phyloP scores from a whole-genome alignment of 495 filamentous ascomycete genomes.

The Cudoniella acicularis region DNA sequence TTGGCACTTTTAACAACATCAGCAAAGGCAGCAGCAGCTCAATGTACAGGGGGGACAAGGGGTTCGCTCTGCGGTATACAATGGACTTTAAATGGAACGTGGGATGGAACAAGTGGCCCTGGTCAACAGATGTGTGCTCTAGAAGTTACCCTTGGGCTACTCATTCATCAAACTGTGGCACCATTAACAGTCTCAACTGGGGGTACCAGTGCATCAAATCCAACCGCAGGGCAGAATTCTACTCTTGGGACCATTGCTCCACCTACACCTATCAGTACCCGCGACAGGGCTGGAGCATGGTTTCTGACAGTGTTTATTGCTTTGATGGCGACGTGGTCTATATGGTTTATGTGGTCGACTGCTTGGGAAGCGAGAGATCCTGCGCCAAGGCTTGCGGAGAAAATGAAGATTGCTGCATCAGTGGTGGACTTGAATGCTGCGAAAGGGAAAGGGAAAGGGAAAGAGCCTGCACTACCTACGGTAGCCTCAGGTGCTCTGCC shows the following conservation, averaged over 20 bases:
- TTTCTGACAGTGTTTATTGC: slow-evolving; percentile 48
- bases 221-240: slow-evolving; percentile 49
- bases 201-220: slow-evolving; percentile 71
- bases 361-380: slow-evolving; percentile 2
- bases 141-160: slow-evolving; percentile 58
- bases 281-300: slow-evolving; percentile 56
- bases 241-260: slow-evolving; percentile 17
- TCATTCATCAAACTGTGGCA: slow-evolving; percentile 28
- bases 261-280: slow-evolving; percentile 35
- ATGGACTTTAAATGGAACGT: slow-evolving; percentile 60
- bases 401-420: neutral
- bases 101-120: slow-evolving; percentile 56
- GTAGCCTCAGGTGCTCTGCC: neutral
- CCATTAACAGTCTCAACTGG: slow-evolving; percentile 64
- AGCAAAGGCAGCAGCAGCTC: slow-evolving; percentile 61
- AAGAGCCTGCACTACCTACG: neutral
- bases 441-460: neutral
- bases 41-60: slow-evolving; percentile 59
- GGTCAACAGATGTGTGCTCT: slow-evolving; percentile 71
- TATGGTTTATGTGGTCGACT: slow-evolving; percentile 11
- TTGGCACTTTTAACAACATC: slow-evolving; percentile 59
- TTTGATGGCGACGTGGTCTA: neutral
- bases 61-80: slow-evolving; percentile 62
- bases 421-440: neutral
- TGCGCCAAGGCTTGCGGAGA: neutral